Base-by-base conservation (phyloP, 352 stramenopile species). In the Globisporangium cederbergense region DNA sequence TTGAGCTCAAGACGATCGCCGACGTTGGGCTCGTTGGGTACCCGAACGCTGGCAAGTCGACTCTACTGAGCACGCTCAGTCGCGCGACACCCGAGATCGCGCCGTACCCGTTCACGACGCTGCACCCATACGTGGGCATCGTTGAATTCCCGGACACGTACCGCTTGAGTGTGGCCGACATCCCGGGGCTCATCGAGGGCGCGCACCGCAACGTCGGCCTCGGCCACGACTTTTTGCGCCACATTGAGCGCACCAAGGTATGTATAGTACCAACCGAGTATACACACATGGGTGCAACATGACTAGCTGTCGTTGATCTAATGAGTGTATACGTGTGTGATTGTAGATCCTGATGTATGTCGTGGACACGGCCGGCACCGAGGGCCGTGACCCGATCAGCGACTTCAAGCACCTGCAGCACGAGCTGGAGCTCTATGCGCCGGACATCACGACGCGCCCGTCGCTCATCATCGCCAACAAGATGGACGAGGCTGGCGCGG, bases 1-100 rank as follows among this genome's bases (percentile, higher is more conserved):
- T 99, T n/a, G 97, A 99, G 71, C 81, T 99, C 40, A 99, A 99
- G 82, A 89, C 96, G 8, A 98, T 99, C 65, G 98, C 98, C 5
- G 97, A 99, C 74, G 86, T 99, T 45, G 98, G 97, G 18, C 84
- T 99, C 3, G 97, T 99, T 3, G 98, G 98, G 22, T 99, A 98
- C 68, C 98, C 98, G 1, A 99, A 99, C 77, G 98, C 97, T 1
- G 98, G 98, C 66, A 99, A 99, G 77, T 98, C 84, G 14, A 98
- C 88, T 38, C 74, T 99, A 46, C 78, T 99, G 10, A 94, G 90
- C 36, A 89, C 94, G 22, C 81, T 99, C 60, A 98, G 90, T 49
- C 84, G 85, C 18, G 96, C 96, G 0, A 95, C 83, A 40, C 97
- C 97, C 7, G 91, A 98, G 64, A 97, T 99, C 63, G 97, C 96